phyloP scores from a whole-genome alignment of 2,329 filamentous ascomycete genomes.

The Neoarthrinium moseri region DNA sequence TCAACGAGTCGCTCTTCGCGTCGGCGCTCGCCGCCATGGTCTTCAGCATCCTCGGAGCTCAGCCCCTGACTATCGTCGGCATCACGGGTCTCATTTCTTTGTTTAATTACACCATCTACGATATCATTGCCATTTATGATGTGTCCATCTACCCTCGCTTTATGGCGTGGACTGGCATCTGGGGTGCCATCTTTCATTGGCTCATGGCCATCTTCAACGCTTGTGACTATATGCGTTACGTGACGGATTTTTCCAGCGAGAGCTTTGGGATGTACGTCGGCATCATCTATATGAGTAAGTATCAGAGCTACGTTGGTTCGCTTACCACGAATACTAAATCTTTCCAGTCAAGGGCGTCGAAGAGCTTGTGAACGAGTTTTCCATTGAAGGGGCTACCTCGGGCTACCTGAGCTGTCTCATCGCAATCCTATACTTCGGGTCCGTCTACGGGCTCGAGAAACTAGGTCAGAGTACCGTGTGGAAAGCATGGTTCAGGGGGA shows the following conservation, averaged over 20 bases:
- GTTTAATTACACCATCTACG: constrained; percentile 61
- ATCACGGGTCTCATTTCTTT: constrained; percentile 53
- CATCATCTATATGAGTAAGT: no score
- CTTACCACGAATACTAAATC: no score
- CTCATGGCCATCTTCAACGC: constrained; percentile 49
- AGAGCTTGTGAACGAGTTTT: constrained; percentile 51
- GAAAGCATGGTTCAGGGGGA: constrained; percentile 39
- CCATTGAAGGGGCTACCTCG: constrained; percentile 33
- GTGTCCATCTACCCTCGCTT: constrained; percentile 50
- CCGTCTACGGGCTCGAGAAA: no score
- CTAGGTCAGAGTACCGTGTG: constrained; percentile 44
- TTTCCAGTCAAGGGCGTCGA: constrained; percentile 55
- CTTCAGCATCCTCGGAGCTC: constrained; percentile 49
- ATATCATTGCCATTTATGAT: constrained; percentile 50
- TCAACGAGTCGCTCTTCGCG: constrained; percentile 55
- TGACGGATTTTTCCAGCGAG: no score
- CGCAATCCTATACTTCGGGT: constrained; percentile 36
- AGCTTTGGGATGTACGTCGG: no score
- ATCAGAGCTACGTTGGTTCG: no score
- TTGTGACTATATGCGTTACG: no score
- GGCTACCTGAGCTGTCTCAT: constrained; percentile 41
- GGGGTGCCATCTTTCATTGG: constrained; percentile 58
- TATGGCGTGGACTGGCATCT: constrained; percentile 56
- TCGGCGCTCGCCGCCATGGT: constrained; percentile 53
- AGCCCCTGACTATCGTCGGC: constrained; percentile 57